These are phyloP conservation scores for Cyclaneusma minus DNA, from an alignment of 2,329 filamentous ascomycete species.

Conservation along the genomic window DNA sequence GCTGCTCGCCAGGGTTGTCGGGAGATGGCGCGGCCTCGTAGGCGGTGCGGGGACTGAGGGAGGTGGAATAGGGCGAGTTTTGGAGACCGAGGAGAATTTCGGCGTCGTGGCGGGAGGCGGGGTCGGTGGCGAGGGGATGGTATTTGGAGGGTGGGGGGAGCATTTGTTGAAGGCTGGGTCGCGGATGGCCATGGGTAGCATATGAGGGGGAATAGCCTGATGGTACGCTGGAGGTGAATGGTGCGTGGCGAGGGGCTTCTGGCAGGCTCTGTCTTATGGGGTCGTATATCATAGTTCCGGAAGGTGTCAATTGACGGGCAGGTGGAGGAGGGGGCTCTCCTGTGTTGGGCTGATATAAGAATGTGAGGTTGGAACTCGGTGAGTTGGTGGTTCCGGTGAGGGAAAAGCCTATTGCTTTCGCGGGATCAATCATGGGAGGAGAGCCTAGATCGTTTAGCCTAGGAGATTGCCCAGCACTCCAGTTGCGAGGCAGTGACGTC, in stretches of 20 bases:
- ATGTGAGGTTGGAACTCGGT: constrained; percentile 66
- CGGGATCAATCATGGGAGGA: constrained; percentile 27
- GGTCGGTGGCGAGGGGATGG: constrained; percentile 17
- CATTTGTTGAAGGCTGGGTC: constrained; percentile 10
- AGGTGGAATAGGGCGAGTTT: constrained; percentile 27
- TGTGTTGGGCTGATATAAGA: constrained; percentile 41
- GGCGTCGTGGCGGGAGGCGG: constrained; percentile 25
- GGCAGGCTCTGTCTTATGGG: constrained; percentile 40
- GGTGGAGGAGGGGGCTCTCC: constrained; percentile 6
- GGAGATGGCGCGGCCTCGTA: constrained; percentile 14
- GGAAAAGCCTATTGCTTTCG: constrained; percentile 62
- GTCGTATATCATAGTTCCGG: constrained; percentile 44
- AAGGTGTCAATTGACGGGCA: constrained; percentile 13
- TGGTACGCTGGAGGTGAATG: constrained; percentile 26
- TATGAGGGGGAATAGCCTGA: constrained; percentile 19
- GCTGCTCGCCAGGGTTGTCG: too few species aligned
- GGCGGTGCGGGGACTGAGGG: constrained; percentile 8
- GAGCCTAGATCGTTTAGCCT: constrained; percentile 30
- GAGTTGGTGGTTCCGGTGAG: constrained; percentile 80
- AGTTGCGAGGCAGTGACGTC: constrained; percentile 8
- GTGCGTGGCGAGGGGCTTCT: constrained; percentile 24
- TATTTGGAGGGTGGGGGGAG: constrained; percentile 18
- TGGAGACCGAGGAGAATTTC: constrained; percentile 30
- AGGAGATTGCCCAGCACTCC: constrained; percentile 24
- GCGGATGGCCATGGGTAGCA: constrained; percentile 21